These are phyloP conservation scores for Leishmania mexicana DNA, from an alignment of 208 protist species.

Conservation along the genomic window DNA sequence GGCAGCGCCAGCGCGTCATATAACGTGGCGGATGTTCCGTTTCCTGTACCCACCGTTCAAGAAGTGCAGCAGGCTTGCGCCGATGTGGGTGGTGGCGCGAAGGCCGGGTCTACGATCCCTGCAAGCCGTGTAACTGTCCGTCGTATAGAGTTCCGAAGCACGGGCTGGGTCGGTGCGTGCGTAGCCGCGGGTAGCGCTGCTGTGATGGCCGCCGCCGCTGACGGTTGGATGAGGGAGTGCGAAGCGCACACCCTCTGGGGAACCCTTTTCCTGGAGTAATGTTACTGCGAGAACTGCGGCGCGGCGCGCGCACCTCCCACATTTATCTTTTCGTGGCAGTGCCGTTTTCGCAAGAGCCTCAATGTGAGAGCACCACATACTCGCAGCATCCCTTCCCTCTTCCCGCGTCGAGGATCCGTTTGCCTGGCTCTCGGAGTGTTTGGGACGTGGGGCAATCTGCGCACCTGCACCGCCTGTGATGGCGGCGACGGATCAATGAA, in stretches of 20 bases:
- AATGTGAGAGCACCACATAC: background rate
- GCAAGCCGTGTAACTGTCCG: background rate
- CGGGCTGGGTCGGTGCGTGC: conserved; percentile 27
- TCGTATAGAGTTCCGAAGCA: conserved; percentile 20
- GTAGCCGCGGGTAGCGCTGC: conserved; percentile 20
- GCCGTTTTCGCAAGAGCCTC: background rate
- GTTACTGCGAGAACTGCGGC: background rate
- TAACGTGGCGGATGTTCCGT: conserved; percentile 1
- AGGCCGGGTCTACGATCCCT: background rate
- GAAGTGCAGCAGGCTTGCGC: conserved; percentile 3
- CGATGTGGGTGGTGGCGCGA: background rate
- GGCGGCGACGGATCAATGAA: background rate
- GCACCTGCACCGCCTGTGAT: background rate
- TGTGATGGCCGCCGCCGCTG: background rate
- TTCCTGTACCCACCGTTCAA: background rate
- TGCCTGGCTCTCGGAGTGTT: background rate
- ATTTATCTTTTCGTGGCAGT: no score
- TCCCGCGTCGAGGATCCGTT: background rate
- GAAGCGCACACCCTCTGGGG: conserved; percentile 18
- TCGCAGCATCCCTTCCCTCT: background rate
- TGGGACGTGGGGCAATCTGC: background rate
- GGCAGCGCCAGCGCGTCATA: background rate
- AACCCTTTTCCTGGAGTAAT: conserved; percentile 3
- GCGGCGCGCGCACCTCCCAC: background rate
- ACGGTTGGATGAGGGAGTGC: conserved; percentile 13